phyloP scores from a whole-genome alignment of 164 flowering plant species.

The Houttuynia cordata region DNA sequence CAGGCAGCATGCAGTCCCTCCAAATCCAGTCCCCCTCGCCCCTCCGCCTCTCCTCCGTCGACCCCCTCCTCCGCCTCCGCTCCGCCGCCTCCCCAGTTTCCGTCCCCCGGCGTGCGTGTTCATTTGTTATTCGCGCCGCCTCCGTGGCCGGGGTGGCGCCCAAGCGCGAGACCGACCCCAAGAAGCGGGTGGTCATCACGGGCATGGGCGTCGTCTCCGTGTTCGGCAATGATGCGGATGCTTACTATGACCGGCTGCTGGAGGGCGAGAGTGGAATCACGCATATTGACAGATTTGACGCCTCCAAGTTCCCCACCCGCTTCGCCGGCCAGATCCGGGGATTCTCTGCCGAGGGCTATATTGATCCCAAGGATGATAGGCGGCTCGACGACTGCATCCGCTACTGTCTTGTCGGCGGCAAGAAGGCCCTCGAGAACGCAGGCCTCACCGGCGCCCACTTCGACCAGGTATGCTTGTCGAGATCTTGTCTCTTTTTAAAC shows the following conservation, averaged over 20 bases:
- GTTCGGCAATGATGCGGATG: slow-evolving; percentile 71
- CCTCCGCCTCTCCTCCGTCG: slow-evolving; percentile 3
- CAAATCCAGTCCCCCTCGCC: slow-evolving; percentile 5
- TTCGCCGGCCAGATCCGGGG: slow-evolving; percentile 90
- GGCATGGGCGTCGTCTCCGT: slow-evolving; percentile 47
- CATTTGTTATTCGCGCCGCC: background rate
- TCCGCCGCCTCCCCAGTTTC: background rate
- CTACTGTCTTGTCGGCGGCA: slow-evolving; percentile 81
- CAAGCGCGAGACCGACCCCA: slow-evolving; percentile 21
- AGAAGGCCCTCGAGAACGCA: slow-evolving; percentile 74
- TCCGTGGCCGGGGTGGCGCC: slow-evolving; percentile 7
- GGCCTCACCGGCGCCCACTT: slow-evolving; percentile 46
- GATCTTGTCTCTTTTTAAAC: too few relatives aligned
- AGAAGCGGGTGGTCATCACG: slow-evolving; percentile 24
- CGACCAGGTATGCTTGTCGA: slow-evolving; percentile 28
- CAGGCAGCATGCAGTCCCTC: slow-evolving; percentile 6
- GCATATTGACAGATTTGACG: slow-evolving; percentile 70
- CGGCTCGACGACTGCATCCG: slow-evolving; percentile 76
- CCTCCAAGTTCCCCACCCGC: slow-evolving; percentile 82
- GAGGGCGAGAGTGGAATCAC: slow-evolving; percentile 66
- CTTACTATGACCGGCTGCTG: slow-evolving; percentile 54
- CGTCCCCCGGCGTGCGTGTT: background rate
- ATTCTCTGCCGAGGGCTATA: slow-evolving; percentile 54
- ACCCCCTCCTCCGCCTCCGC: background rate
- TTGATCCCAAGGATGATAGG: slow-evolving; percentile 85